Conservation (phyloP, 805 yeast species). For the Candida parachauliodes region DNA sequence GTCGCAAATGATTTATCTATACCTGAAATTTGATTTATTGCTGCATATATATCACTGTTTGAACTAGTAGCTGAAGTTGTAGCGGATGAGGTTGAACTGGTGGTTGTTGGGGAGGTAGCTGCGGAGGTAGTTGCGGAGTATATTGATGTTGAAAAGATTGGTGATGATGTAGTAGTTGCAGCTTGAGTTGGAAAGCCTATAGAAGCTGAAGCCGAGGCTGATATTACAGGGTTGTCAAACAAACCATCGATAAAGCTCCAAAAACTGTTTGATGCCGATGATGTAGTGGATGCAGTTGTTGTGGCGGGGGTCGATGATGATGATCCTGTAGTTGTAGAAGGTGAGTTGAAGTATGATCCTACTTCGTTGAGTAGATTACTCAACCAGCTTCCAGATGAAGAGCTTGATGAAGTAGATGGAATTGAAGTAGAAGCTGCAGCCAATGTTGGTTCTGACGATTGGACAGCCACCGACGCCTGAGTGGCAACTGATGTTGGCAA, state of each 20-base stretch:
- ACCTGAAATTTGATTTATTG: conserved; percentile 4
- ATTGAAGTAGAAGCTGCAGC: conserved; percentile 8
- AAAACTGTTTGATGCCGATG: background rate
- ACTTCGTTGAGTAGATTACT: background rate
- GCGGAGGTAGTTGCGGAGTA: background rate
- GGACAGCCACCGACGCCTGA: conserved; percentile 1
- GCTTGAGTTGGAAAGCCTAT: conserved; percentile 5
- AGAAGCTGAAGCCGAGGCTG: conserved; percentile 2
- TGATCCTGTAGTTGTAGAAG: background rate
- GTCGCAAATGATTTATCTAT: conserved; percentile 22
- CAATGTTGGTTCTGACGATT: conserved; percentile 6
- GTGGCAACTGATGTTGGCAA: conserved; percentile 10
- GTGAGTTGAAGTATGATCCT: background rate
- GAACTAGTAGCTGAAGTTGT: conserved; percentile 8
- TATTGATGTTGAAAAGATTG: background rate
- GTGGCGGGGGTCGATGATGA: conserved; percentile 10
- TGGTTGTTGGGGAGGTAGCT: conserved; percentile 6
- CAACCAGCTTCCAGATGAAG: conserved; percentile 1
- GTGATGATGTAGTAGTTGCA: conserved; percentile 8
- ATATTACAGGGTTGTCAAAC: conserved; percentile 4
- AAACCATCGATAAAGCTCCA: conserved; percentile 1
- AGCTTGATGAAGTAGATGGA: background rate
- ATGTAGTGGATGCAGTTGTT: conserved; percentile 11
- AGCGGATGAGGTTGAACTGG: conserved; percentile 12
- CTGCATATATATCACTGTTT: conserved; percentile 2